Evolutionary conservation across 352 stramenopile genomes (phyloP), one percentile per base, ranked within the genome.

Genomic region (Phytophthora lateralis): DNA sequence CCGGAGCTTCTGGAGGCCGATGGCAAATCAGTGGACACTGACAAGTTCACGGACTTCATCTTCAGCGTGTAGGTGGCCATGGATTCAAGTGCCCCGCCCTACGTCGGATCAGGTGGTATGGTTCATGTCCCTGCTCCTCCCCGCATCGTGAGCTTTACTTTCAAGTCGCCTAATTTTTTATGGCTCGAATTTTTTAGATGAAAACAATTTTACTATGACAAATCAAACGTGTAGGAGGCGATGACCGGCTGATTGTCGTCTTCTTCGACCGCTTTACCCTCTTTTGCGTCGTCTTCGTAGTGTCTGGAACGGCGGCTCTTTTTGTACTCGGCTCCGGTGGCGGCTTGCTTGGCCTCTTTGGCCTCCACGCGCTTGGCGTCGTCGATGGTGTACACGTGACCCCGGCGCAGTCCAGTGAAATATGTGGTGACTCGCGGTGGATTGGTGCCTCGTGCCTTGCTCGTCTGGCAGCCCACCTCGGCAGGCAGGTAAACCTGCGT

Each of bases 401-500:
- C 78, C 50, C 45, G 73, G 30, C 82, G 73, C 11, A 90, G 59
- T 12, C 85, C 85, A 3, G 85, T 84, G 66, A 93, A 91, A 71
- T 83, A 95, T n/a, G 78, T 93, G 38, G 83, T 79, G 15, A 89
- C 82, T 21, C 77, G 76, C 1, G 81, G 78, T 2, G 89, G 90
- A 66, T 97, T 98, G 11, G 82, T 97, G 30, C 89, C 93, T 26
- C 62, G 66, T 20, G 85, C 74, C 29, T 89, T 82, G 55, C 62
- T 80, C 3, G 92, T 98, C 66, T 98, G 93, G n/a, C 80, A 96
- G 15, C 62, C 43, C 44, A 76, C 73, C 7, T 90, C 73, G 0
- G 58, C 43, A 2, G 82, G 78, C 30, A 95, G 34, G 60, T 93
- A 97, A 10, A 97, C 87, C 59, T 98, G 95, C 14, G 90, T 93